A percentile compares a stretch with the other conserved stretches of the same genome.
These are phyloP conservation scores for Allium sativum DNA, from an alignment of 106 monocot genomes.

Conservation along the genomic window DNA sequence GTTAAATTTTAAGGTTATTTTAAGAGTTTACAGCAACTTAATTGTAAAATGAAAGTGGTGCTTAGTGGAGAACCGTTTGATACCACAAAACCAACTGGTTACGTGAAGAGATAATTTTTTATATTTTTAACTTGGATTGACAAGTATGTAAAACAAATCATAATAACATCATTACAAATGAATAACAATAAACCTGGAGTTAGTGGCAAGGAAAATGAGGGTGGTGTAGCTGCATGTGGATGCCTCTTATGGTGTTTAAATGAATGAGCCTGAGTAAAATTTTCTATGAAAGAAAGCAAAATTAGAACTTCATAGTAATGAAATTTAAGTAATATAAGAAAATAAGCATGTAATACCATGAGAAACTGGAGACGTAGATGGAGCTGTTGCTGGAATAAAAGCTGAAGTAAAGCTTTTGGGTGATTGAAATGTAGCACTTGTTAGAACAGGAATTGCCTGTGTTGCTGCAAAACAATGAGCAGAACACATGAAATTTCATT, in stretches of 20 bases:
- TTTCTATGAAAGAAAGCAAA: neutral
- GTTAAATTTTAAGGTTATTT: too few species aligned
- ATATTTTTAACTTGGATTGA: too few species aligned
- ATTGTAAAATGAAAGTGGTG: too few species aligned
- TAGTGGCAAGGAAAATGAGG: conserved; percentile 17
- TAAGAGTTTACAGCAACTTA: too few species aligned
- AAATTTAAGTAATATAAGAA: neutral
- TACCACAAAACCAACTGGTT: too few species aligned
- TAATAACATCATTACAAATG: neutral
- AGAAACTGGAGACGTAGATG: conserved; percentile 15
- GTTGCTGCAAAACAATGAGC: conserved; percentile 1
- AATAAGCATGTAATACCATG: conserved; percentile 27
- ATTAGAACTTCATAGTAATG: conserved; percentile 6
- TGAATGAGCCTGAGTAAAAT: conserved; percentile 9
- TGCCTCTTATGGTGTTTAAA: conserved; percentile 9
- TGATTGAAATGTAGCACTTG: conserved; percentile 12
- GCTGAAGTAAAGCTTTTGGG: conserved; percentile 16
- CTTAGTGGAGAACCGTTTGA: too few species aligned
- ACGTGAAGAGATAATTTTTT: too few species aligned
- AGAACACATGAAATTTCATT: neutral
- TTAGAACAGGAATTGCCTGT: conserved; percentile 2
- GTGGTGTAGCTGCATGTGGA: conserved; percentile 26
- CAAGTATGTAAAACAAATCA: neutral
- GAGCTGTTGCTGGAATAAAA: conserved; percentile 20
- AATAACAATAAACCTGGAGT: conserved; percentile 20